Conservation (phyloP, 768 basidiomycete species). For the Pluteus cervinus region DNA sequence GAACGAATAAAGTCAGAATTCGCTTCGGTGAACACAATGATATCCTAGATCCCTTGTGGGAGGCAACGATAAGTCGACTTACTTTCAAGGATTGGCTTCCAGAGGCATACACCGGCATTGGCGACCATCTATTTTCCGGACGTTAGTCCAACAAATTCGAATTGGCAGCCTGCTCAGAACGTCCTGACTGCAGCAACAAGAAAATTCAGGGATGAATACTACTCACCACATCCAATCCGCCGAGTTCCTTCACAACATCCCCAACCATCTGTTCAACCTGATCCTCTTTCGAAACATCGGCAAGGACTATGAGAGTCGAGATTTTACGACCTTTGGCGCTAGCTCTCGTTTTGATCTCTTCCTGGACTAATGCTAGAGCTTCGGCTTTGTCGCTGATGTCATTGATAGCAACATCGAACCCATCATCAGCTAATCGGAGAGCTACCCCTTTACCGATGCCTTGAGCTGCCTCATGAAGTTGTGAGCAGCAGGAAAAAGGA, state of each 20-base stretch:
- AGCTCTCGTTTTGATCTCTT: constrained; percentile 13
- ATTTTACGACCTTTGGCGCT: constrained; percentile 14
- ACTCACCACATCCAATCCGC: constrained; percentile 17
- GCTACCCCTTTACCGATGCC: constrained; percentile 7
- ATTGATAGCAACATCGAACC: constrained; percentile 4
- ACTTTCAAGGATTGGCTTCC: constrained; percentile 19
- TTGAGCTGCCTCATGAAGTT: too few relatives aligned
- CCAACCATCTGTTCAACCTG: constrained; percentile 30
- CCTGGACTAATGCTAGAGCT: constrained; percentile 11
- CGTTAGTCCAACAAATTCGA: neutral
- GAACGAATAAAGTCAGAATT: neutral
- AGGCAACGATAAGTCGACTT: constrained; percentile 4
- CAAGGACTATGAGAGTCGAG: constrained; percentile 16
- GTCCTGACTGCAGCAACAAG: neutral
- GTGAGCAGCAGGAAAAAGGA: too few relatives aligned
- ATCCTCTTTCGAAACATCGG: constrained; percentile 28
- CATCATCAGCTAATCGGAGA: constrained; percentile 8
- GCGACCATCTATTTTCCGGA: constrained; percentile 26
- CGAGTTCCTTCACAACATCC: constrained; percentile 27
- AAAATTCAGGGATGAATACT: neutral
- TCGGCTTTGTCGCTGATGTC: neutral
- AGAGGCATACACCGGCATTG: constrained; percentile 19
- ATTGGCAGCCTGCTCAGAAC: neutral
- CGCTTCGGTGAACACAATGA: too few relatives aligned
- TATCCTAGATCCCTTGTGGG: too few relatives aligned